Percentiles rank a stretch among this genome's conserved stretches.
Evolutionary conservation across 495 filamentous ascomycete species (phyloP).

Genomic region (Talaromyces nanjingensis): DNA sequence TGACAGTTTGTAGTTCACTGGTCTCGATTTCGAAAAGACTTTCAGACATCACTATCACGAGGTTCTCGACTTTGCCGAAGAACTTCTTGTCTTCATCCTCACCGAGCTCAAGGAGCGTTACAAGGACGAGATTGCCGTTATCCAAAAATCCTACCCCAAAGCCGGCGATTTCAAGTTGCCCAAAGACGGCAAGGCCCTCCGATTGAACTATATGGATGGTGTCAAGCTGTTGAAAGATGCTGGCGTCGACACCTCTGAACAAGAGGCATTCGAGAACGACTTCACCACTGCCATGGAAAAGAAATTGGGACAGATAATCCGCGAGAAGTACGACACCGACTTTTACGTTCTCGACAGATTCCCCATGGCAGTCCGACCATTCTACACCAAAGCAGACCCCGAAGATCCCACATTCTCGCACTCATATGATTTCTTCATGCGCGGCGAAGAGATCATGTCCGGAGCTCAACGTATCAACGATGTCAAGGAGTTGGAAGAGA

Average conservation of each 20-base stretch:
- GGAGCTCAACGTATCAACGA: conserved; percentile 83
- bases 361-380: conserved; percentile 75
- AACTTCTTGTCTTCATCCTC: conserved; percentile 86
- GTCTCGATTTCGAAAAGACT: conserved; percentile 96
- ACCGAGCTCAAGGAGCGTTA: conserved; percentile 62
- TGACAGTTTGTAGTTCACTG: conserved; percentile 56
- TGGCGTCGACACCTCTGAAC: conserved; percentile 64
- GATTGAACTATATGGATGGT: conserved; percentile 79
- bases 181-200: conserved; percentile 65
- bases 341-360: conserved; percentile 93
- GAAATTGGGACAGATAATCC: conserved; percentile 77
- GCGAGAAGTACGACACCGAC: conserved; percentile 78
- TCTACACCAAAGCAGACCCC: conserved; percentile 81
- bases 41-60: conserved; percentile 87
- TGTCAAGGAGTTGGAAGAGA: conserved; percentile 57
- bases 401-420: conserved; percentile 63
- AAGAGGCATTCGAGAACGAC: conserved; percentile 69
- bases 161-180: conserved; percentile 52
- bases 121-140: conserved; percentile 58
- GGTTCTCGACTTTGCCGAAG: conserved; percentile 71
- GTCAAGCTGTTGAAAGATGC: conserved; percentile 75
- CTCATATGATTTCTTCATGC: conserved; percentile 92
- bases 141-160: conserved; percentile 53
- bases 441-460: conserved; percentile 82
- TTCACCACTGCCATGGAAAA: conserved; percentile 76